A percentile compares a stretch with the other conserved stretches of the same genome.
phyloP scores from a whole-genome alignment of 768 basidiomycete genomes.

The Mycena vulgaris region DNA sequence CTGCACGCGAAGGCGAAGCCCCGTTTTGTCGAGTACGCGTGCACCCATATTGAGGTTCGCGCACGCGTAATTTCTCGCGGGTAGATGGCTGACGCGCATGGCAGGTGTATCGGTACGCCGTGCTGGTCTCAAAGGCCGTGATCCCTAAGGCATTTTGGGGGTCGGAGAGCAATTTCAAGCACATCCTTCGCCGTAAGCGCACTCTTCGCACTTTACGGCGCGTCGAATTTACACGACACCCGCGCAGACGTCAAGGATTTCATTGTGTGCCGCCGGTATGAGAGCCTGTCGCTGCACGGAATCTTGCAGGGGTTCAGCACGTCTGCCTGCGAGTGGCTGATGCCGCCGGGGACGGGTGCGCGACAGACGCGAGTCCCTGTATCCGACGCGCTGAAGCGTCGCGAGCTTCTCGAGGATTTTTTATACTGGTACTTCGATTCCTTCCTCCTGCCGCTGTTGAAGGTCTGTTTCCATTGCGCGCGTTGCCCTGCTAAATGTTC shows the following conservation, averaged over 20 bases:
- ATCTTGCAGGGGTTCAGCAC: constrained; percentile 84
- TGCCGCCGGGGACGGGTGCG: constrained; percentile 57
- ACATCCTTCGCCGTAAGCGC: constrained; percentile 69
- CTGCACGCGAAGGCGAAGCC: constrained; percentile 71
- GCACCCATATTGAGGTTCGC: constrained; percentile 72
- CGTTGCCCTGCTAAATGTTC: background rate
- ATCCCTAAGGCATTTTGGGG: constrained; percentile 90
- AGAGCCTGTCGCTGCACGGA: constrained; percentile 82
- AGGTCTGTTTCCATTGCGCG: constrained; percentile 59
- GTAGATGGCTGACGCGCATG: constrained; percentile 21
- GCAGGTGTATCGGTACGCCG: constrained; percentile 83
- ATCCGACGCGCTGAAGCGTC: constrained; percentile 81
- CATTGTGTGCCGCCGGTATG: constrained; percentile 83
- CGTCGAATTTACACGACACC: constrained; percentile 1
- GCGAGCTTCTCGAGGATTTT: constrained; percentile 89
- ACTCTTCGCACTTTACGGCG: background rate
- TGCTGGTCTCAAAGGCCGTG: constrained; percentile 73
- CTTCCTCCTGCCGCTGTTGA: constrained; percentile 84
- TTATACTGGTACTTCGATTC: constrained; percentile 96
- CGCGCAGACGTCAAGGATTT: constrained; percentile 80
- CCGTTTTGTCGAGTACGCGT: constrained; percentile 85
- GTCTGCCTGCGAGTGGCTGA: constrained; percentile 86
- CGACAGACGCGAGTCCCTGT: constrained; percentile 67
- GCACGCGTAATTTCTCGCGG: background rate
- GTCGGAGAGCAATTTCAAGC: constrained; percentile 71